Base-by-base conservation (phyloP, 2,329 filamentous ascomycete genomes). In the Curvularia verruculosa region DNA sequence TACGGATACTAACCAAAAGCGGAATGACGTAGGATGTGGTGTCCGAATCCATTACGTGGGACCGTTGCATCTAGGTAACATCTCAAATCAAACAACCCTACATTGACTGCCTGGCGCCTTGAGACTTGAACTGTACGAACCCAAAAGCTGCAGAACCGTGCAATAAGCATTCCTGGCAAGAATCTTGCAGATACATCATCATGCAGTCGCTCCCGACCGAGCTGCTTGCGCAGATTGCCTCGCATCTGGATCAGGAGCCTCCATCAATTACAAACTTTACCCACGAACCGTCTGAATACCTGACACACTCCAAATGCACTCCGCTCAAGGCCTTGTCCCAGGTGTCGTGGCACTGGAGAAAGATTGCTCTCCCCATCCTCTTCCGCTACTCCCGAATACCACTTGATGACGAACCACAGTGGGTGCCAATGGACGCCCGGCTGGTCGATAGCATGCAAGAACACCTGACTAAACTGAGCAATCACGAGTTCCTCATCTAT, bases 141-240 rank as follows among this genome's bases (percentile, higher is more conserved):
- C n/a, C 5, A 49, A 15, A 1, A 5, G 13, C 2, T 0, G 12
- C 6, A 5, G 2, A 10, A 13, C 18, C 9, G 2, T 28, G 7
- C n/a, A 26, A 40, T 21, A 50, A 15, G 18, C 8, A 1, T 18
- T 3, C n/a, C 5, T 10, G 29, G 34, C 26, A 31, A 24, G 37
- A 26, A 19, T 13, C 18, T 28, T 18, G 24, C 24, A 12, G 0
- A 23, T 18, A 15, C 19, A 29, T 28, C 19, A 50, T 21, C 34
- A 71, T 76, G 62, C 58, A 72, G 36, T 53, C 60, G 1, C 67
- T 78, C 3, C 74, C 75, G 23, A 73, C 74, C 50, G 75, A 78
- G 56, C 61, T 78, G 2, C 55, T 74, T 1, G 63, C 74, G n/a
- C 68, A 75, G 15, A 73, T 78, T 31, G 65, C 71, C 3, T 62